Conservation (phyloP, 768 basidiomycete species). For the Termitomyces sp. region DNA sequence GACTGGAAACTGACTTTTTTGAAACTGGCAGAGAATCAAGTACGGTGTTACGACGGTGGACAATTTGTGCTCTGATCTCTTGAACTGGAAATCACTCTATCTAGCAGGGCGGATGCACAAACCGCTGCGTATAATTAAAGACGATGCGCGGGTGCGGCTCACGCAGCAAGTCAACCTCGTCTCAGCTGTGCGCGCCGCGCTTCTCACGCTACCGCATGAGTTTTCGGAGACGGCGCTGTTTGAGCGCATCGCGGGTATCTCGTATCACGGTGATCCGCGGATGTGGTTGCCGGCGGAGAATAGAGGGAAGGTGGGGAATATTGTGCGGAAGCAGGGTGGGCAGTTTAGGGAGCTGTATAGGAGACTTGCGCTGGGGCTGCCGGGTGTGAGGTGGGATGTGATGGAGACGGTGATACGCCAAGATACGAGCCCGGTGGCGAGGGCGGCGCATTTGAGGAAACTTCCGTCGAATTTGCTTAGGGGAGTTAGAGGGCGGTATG, state of each 20-base stretch:
- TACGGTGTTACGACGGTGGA: constrained; percentile 95
- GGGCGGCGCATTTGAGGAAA: constrained; percentile 71
- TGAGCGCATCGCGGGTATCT: constrained; percentile 78
- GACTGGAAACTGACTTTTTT: too few relatives aligned
- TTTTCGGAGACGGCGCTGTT: constrained; percentile 85
- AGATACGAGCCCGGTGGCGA: constrained; percentile 62
- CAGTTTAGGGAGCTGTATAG: constrained; percentile 90
- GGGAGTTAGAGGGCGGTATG: constrained; percentile 49
- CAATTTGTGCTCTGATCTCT: constrained; percentile 80
- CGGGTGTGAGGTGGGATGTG: constrained; percentile 71
- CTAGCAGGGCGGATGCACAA: constrained; percentile 97
- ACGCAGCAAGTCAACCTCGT: constrained; percentile 93
- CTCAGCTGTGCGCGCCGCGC: constrained; percentile 84
- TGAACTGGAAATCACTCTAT: constrained; percentile 92
- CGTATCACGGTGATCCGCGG: constrained; percentile 86
- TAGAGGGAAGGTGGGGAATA: constrained; percentile 89
- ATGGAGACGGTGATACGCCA: constrained; percentile 57
- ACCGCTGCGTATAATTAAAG: constrained; percentile 87
- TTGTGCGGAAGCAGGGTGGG: constrained; percentile 73
- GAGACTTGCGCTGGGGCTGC: constrained; percentile 68
- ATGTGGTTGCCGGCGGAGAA: constrained; percentile 96
- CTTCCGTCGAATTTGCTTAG: constrained; percentile 64
- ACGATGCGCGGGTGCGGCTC: constrained; percentile 86
- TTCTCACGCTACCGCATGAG: constrained; percentile 75
- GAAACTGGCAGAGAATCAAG: constrained; percentile 69